Base-by-base conservation (phyloP, 768 basidiomycete species). In the Russula sp. region DNA sequence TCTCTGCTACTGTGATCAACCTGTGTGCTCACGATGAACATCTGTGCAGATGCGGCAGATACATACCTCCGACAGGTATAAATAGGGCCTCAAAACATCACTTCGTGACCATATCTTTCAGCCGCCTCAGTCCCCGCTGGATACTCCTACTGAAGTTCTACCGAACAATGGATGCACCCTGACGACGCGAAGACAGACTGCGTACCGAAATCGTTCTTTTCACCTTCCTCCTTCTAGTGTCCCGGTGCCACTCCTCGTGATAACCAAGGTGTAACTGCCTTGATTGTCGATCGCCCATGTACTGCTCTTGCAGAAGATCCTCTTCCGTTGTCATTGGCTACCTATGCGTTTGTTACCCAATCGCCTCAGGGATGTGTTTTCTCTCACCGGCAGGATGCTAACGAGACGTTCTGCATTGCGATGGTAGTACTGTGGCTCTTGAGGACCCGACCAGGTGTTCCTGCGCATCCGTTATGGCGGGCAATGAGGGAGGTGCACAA, bases 291-390 rank as follows among this genome's bases (percentile, higher is more conserved):
- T 56, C 22, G 35, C 63, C 63, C 57, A 51, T 66, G 44, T 68
- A 62, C 11, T 66, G 44, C 37, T 68, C 60, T 52, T 68, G 67
- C 49, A 68, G 57, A 40, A 68, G 60, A 31, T 68, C 67, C 35
- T 68, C 67, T 55, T 68, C 65, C 14, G 67, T 62, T 3, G 61
- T 55, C 67, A 68, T 68, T 14, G 58, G 65, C 67, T 68, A 51
- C 18, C 39, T 48, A 59, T 2, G 7, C 27, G 60, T 64, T 60
- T n/a, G 49, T 64, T 47, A 60, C 63, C 42, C 27, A 49, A 37
- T 27, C 16, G 44, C 35, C 42, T 37, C 34, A 6, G n/a, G 40
- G 32, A 48, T 51, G 27, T 20, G 37, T 9, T 32, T 34, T n/a
- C 32, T 9, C 63, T 64, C 31, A 64, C 63, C 58, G 63, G 63